A percentile compares a stretch with the other conserved stretches of the same genome.
Conservation (phyloP, 139 green algal species). For the Asterochloris sp. region DNA sequence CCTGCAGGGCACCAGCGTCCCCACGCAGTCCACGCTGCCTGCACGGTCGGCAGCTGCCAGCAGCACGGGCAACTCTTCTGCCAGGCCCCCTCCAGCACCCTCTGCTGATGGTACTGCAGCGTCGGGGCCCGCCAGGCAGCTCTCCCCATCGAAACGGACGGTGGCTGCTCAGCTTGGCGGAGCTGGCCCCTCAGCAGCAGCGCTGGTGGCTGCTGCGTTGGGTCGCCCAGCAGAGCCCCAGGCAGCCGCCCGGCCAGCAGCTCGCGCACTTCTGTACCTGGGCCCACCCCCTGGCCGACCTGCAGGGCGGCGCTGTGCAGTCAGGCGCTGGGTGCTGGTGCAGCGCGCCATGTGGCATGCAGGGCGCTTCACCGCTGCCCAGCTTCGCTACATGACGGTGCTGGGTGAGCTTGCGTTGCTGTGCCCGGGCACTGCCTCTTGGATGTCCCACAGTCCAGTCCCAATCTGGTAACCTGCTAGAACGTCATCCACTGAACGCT, state of each 20-base stretch:
- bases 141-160: no score
- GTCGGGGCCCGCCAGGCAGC: no score
- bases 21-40: not conserved
- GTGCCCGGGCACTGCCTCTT: not conserved
- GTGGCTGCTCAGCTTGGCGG: not conserved
- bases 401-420: slow-evolving; percentile 20
- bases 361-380: slow-evolving; percentile 27
- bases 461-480: not conserved
- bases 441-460: not conserved
- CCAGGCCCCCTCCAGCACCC: not conserved
- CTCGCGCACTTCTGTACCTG: not conserved
- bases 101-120: not conserved
- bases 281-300: slow-evolving; percentile 6
- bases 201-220: not conserved
- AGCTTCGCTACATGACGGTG: slow-evolving; percentile 50
- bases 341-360: slow-evolving; percentile 40
- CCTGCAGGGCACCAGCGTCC: slow-evolving; percentile 17
- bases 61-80: not conserved
- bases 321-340: slow-evolving; percentile 46
- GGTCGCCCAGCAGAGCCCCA: not conserved
- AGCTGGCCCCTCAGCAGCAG: not conserved
- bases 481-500: not conserved
- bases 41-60: not conserved
- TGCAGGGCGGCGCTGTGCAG: slow-evolving; percentile 8
- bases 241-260: not conserved